phyloP scores from a whole-genome alignment of 768 basidiomycete genomes.

The Albatrellus ellisii region DNA sequence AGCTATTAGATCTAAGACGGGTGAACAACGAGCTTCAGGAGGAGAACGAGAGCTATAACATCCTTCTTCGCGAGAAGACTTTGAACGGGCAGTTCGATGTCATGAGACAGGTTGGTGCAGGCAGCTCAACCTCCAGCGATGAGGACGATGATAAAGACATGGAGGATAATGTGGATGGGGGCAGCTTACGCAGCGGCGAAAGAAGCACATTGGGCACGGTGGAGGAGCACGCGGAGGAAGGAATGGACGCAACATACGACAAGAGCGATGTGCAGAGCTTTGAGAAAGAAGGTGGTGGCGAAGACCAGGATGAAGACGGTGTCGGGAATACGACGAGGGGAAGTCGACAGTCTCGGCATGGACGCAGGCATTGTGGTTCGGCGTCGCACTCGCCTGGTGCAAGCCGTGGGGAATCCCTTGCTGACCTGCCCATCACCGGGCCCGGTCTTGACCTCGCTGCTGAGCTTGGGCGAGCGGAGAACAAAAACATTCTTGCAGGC shows the following conservation, averaged over 20 bases:
- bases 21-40: conserved; percentile 85
- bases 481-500: conserved; percentile 63
- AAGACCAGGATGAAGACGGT: conserved; percentile 22
- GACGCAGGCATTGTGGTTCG: conserved; percentile 41
- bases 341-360: conserved; percentile 30
- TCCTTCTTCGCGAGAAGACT: conserved; percentile 83
- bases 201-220: conserved; percentile 43
- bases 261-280: too few species aligned
- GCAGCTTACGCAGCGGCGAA: conserved; percentile 42
- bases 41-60: conserved; percentile 96
- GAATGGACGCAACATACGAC: conserved; percentile 35
- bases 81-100: conserved; percentile 80
- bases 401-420: conserved; percentile 63
- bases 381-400: conserved; percentile 33
- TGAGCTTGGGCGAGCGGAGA: conserved; percentile 85
- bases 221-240: conserved; percentile 26
- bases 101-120: conserved; percentile 49
- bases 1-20: conserved; percentile 76
- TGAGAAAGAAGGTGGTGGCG: conserved; percentile 25
- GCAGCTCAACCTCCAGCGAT: conserved; percentile 15
- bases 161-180: conserved; percentile 17
- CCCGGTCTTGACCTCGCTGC: conserved; percentile 85
- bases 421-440: conserved; percentile 76
- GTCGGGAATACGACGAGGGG: conserved; percentile 23
- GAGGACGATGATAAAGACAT: conserved; percentile 17